Percentiles rank a stretch among this genome's conserved stretches.
phyloP scores from a whole-genome alignment of 1,284 basidiomycete genomes.

The Pseudozyma sp. region DNA sequence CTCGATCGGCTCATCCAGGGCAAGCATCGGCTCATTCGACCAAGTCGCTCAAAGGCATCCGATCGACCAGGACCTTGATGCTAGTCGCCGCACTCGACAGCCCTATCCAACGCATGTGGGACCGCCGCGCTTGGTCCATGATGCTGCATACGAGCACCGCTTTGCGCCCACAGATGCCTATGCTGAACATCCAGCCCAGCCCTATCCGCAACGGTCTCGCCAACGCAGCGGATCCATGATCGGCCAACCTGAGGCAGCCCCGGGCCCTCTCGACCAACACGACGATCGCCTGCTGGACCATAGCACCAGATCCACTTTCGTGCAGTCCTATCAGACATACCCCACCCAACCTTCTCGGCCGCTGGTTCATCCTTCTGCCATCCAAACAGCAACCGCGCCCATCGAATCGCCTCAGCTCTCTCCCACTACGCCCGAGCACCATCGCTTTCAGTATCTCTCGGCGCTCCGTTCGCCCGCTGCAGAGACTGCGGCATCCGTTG shows the following conservation, averaged over 20 bases:
- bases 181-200: conserved; percentile 17
- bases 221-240: conserved; percentile 23
- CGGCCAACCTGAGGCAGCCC: conserved; percentile 7
- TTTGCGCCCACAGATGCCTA: conserved; percentile 44
- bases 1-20: not conserved
- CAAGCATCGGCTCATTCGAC: conserved; percentile 21
- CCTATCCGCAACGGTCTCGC: conserved; percentile 1
- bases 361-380: not conserved
- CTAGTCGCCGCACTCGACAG: not conserved
- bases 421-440: conserved; percentile 20
- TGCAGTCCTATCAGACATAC: conserved; percentile 34
- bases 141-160: conserved; percentile 11
- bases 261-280: conserved; percentile 5
- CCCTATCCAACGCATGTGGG: not conserved
- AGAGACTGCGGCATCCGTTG: conserved; percentile 17
- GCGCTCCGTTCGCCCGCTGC: conserved; percentile 23
- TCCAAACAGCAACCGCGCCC: not conserved
- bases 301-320: conserved; percentile 6
- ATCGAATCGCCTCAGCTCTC: conserved; percentile 30
- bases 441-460: conserved; percentile 4
- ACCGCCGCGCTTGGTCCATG: not conserved
- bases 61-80: conserved; percentile 6
- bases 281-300: conserved; percentile 28
- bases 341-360: conserved; percentile 15
- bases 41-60: conserved; percentile 12